phyloP scores from a whole-genome alignment of 306 rosid genomes.

The Amphicarpaea edgeworthii region DNA sequence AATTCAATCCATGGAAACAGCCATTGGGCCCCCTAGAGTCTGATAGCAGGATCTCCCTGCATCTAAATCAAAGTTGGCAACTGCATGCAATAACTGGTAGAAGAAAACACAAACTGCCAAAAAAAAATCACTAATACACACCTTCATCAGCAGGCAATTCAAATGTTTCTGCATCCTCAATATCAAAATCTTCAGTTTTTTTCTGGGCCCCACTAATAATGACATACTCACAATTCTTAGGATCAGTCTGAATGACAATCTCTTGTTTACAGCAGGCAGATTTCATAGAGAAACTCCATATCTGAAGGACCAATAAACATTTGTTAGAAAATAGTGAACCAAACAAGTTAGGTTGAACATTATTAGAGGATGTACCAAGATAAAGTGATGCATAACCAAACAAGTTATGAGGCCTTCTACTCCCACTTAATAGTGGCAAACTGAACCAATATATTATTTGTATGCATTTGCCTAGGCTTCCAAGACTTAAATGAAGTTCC shows the following conservation, averaged over 20 bases:
- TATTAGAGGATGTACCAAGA: background rate
- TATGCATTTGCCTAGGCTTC: background rate
- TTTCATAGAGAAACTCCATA: conserved; percentile 96
- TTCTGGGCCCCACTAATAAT: conserved; percentile 80
- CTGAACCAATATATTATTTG: background rate
- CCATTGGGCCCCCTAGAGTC: conserved; percentile 9
- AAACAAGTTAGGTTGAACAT: background rate
- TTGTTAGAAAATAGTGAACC: conserved; percentile 11
- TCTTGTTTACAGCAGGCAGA: conserved; percentile 90
- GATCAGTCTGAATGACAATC: conserved; percentile 91
- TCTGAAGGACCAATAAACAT: conserved; percentile 58
- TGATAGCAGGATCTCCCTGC: conserved; percentile 5
- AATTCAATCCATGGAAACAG: background rate
- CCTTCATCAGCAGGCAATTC: conserved; percentile 93
- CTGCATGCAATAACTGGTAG: background rate
- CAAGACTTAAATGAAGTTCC: background rate
- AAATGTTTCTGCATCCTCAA: conserved; percentile 91
- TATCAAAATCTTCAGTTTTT: conserved; percentile 79
- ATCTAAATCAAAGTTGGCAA: conserved; percentile 24
- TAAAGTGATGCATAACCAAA: background rate
- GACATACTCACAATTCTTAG: conserved; percentile 81
- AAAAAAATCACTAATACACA: conserved; percentile 24
- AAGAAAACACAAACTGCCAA: background rate
- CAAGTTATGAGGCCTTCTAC: background rate
- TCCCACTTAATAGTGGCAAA: background rate